Evolutionary conservation across 495 filamentous ascomycete genomes (phyloP).

Genomic region (Hypoxylon crocopeplum): DNA sequence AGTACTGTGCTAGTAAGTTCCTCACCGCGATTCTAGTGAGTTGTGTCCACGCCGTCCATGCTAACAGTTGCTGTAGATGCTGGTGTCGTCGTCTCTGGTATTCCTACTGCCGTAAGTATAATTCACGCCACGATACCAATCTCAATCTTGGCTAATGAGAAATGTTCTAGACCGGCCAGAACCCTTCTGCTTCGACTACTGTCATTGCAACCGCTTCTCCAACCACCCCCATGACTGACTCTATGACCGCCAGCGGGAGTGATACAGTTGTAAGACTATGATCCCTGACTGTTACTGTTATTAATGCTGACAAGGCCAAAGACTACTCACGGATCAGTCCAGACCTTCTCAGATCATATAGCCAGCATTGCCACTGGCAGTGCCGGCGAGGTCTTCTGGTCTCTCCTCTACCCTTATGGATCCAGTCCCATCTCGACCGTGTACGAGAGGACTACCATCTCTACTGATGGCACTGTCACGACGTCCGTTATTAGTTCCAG

Average conservation of each 20-base stretch:
- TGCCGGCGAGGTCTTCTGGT: slow-evolving; percentile 1
- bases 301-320: slow-evolving; percentile 7
- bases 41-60: not conserved
- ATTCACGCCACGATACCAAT: not conserved
- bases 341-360: too few species aligned
- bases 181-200: slow-evolving; percentile 30
- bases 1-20: slow-evolving; percentile 42
- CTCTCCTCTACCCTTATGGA: not conserved
- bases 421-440: slow-evolving; percentile 37
- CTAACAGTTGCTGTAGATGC: slow-evolving; percentile 24
- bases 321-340: slow-evolving; percentile 10
- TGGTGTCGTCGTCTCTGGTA: slow-evolving; percentile 35
- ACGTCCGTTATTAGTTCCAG: too few species aligned
- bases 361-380: too few species aligned
- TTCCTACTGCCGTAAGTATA: slow-evolving; percentile 36
- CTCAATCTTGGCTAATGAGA: not conserved
- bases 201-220: slow-evolving; percentile 28
- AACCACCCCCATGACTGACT: too few species aligned
- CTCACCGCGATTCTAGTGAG: not conserved
- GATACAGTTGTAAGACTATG: too few species aligned
- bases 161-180: slow-evolving; percentile 10
- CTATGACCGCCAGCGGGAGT: too few species aligned
- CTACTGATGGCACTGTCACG: slow-evolving; percentile 36
- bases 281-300: not conserved
- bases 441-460: slow-evolving; percentile 40